Evolutionary conservation across 495 filamentous ascomycete genomes (phyloP).

Genomic region (Penicillium argentinense): DNA sequence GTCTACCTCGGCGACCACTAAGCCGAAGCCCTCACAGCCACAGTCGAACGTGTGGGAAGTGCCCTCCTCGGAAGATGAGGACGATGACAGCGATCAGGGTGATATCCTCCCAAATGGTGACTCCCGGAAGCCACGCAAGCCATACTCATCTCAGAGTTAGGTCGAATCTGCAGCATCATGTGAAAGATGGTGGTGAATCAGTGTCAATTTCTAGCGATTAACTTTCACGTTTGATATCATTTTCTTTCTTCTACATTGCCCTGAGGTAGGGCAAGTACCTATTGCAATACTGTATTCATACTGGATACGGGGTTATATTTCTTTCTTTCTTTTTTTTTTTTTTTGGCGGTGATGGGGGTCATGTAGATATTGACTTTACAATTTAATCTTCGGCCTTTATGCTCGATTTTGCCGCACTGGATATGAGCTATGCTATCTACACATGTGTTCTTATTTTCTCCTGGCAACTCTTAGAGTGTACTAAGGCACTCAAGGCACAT

Average conservation of each 20-base stretch:
- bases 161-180: not conserved
- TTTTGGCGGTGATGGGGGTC: too few species aligned
- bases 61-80: conserved; percentile 1
- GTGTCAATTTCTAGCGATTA: not conserved
- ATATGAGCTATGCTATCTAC: too few species aligned
- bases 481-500: not conserved
- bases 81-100: conserved; percentile 11
- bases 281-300: too few species aligned
- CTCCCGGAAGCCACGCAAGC: conserved; percentile 7
- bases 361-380: too few species aligned
- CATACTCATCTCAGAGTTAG: not conserved
- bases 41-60: not conserved
- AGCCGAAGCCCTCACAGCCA: not conserved
- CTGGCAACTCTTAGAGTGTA: too few species aligned
- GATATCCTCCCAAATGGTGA: conserved; percentile 16
- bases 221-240: not conserved
- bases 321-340: too few species aligned
- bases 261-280: too few species aligned
- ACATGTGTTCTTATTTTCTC: too few species aligned
- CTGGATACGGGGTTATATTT: too few species aligned
- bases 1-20: not conserved
- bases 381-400: too few species aligned
- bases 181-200: too few species aligned
- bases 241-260: not conserved
- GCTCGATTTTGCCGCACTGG: too few species aligned